Base-by-base conservation (phyloP, 2,329 filamentous ascomycete species). In the Fusarium sp. region DNA sequence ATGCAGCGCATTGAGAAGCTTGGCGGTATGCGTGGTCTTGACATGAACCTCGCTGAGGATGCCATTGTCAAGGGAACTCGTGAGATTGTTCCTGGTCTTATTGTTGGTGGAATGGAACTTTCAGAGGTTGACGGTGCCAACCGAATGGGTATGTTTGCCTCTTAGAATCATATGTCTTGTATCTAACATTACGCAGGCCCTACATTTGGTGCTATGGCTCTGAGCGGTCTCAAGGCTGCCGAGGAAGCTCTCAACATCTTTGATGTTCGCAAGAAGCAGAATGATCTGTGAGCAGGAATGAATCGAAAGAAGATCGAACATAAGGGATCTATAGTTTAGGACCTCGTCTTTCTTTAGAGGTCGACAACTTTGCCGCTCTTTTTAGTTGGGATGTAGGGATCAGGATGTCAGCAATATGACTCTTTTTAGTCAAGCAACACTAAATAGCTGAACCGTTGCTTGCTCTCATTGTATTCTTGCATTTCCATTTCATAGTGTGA, bases 91-190 rank as follows among this genome's bases (percentile, higher is more conserved):
- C 92, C 92, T 6, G 93, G 93, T 26, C 81, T 97, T 64, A 92
- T 97, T 71, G 90, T 96, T n/a, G 93, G 93, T 49, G 93, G 93
- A 35, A 97, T 97, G 93, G 93, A 97, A 78, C 81, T 97, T 67
- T 91, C 88, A 57, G 93, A 97, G 78, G 88, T 96, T 29, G 93
- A 97, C 72, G 93, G 92, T 15, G 91, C 92, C 61, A 96, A 96
- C 80, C 87, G 93, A 49, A 97, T 97, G 93, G 93, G 89, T 74
- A 71, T 56, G 77, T 62, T 31, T 4, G 8, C 1, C 25, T n/a
- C 4, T 4, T 12, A 28, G 5, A 6, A 2, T 10, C 13, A 1
- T 11, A 7, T 19, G n/a, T 12, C 9, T 2, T 3, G 12, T 19
- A 4, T 51, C 9, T 51, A 35, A 62, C 15, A 22, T 13, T 3